Evolutionary conservation across 257 asterid species (phyloP).

Genomic region (Salvia miltiorrhiza): DNA sequence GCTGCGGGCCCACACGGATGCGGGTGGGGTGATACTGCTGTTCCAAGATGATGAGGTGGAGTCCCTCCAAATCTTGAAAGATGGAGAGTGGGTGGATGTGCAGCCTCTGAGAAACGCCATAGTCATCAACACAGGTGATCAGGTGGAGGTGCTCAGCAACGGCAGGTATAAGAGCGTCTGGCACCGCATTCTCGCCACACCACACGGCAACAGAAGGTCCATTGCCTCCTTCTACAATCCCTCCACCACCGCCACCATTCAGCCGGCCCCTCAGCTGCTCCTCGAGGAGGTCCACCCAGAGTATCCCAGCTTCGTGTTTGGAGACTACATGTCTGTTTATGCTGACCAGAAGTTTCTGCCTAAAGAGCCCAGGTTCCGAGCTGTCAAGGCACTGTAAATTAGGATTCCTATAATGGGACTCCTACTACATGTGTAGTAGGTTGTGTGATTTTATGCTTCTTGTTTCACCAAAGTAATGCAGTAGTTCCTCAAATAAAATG

Average conservation of each 20-base stretch:
- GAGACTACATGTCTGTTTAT: conserved; percentile 77
- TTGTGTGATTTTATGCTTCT: not conserved
- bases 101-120: conserved; percentile 55
- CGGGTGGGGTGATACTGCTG: conserved; percentile 64
- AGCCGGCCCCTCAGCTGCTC: conserved; percentile 49
- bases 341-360: conserved; percentile 66
- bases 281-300: not conserved
- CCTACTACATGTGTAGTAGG: not conserved
- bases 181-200: conserved; percentile 63
- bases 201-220: conserved; percentile 67
- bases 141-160: conserved; percentile 67
- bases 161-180: conserved; percentile 85
- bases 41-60: conserved; percentile 63
- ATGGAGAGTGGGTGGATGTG: conserved; percentile 42
- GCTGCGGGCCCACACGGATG: conserved; percentile 71
- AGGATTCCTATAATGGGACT: not conserved
- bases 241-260: conserved; percentile 56
- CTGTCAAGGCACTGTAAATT: conserved; percentile 52
- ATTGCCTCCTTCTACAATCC: conserved; percentile 90
- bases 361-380: conserved; percentile 37
- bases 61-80: conserved; percentile 63
- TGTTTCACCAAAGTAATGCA: not conserved
- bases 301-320: conserved; percentile 75
- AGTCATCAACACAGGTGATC: conserved; percentile 73
- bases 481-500: conserved; percentile 15